Evolutionary conservation across 2,329 filamentous ascomycete species (phyloP).

Genomic region (Lizonia empirigonia): DNA sequence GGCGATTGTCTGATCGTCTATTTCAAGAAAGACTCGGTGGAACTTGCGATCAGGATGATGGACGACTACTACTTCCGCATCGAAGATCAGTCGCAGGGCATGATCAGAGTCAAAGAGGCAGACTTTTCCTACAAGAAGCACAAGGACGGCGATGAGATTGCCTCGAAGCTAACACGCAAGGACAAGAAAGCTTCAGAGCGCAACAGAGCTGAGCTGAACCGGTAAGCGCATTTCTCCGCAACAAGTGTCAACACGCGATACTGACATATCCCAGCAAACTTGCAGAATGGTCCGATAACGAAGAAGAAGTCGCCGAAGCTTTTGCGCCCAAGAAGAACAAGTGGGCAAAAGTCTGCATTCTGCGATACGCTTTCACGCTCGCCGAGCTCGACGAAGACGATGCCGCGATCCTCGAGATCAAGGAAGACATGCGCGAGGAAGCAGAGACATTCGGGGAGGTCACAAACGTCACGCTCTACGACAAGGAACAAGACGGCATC

Average conservation of each 20-base stretch:
- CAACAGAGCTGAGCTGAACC: conserved; percentile 86
- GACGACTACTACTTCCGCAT: conserved; percentile 84
- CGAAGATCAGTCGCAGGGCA: conserved; percentile 51
- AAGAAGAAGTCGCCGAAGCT: conserved; percentile 54
- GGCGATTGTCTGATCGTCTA: conserved; percentile 93
- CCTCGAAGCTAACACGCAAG: conserved; percentile 60
- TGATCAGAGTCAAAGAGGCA: conserved; percentile 81
- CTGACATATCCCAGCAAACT: conserved; percentile 67
- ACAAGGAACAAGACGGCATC: conserved; percentile 82
- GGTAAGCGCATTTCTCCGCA: conserved; percentile 43
- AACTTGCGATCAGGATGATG: conserved; percentile 78
- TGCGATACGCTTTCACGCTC: conserved; percentile 93
- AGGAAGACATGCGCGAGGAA: conserved; percentile 90
- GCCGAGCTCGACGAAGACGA: conserved; percentile 84
- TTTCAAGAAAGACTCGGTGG: conserved; percentile 92
- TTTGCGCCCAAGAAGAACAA: conserved; percentile 58
- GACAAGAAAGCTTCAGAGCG: conserved; percentile 90
- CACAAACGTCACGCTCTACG: conserved; percentile 89
- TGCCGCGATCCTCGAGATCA: conserved; percentile 83
- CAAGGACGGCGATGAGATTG: conserved; percentile 62
- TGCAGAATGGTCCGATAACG: conserved; percentile 93
- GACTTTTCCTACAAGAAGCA: conserved; percentile 92
- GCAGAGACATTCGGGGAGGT: conserved; percentile 85
- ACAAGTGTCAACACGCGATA: no score
- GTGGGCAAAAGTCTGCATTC: conserved; percentile 81